Evolutionary conservation across 225 moss, liverwort and hornwort genomes (phyloP).

Genomic region (Takakia lepidozioides): DNA sequence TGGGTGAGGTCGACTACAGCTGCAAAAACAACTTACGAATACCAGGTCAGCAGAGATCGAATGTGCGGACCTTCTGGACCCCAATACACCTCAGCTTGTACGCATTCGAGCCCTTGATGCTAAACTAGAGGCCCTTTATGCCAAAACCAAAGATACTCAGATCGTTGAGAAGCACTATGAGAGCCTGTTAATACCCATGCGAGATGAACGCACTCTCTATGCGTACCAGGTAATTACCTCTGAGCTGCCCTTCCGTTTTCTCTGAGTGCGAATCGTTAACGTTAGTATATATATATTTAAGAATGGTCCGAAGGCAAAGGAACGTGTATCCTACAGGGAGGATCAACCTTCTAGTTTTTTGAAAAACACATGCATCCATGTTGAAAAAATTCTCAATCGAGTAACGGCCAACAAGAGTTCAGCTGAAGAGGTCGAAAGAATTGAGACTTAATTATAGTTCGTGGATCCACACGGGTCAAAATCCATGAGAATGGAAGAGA

Average conservation of each 20-base stretch:
- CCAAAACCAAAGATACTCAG: constrained; percentile 49
- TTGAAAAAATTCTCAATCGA: not conserved
- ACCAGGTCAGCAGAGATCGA: constrained; percentile 52
- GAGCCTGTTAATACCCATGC: constrained; percentile 49
- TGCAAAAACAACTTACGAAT: constrained; percentile 66
- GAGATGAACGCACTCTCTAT: constrained; percentile 45
- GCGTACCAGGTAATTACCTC: constrained; percentile 40
- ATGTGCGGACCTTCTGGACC: constrained; percentile 56
- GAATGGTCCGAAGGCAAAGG: too few species aligned
- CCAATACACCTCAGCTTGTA: constrained; percentile 54
- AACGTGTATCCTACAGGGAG: not conserved
- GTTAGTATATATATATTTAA: too few species aligned
- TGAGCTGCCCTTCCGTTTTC: too few species aligned
- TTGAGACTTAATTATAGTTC: not conserved
- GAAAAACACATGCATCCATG: not conserved
- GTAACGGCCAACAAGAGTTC: not conserved
- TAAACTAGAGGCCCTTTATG: constrained; percentile 24
- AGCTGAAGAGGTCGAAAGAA: not conserved
- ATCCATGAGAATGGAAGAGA: too few species aligned
- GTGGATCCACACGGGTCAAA: too few species aligned
- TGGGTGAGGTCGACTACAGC: too few species aligned
- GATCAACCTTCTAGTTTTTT: too few species aligned
- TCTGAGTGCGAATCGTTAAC: too few species aligned
- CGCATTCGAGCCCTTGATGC: constrained; percentile 52
- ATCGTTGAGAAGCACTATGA: constrained; percentile 44